Evolutionary conservation across 805 yeast genomes (phyloP), one percentile per base, ranked within the genome.

Genomic region (Saccharomycopsis lassenensis): DNA sequence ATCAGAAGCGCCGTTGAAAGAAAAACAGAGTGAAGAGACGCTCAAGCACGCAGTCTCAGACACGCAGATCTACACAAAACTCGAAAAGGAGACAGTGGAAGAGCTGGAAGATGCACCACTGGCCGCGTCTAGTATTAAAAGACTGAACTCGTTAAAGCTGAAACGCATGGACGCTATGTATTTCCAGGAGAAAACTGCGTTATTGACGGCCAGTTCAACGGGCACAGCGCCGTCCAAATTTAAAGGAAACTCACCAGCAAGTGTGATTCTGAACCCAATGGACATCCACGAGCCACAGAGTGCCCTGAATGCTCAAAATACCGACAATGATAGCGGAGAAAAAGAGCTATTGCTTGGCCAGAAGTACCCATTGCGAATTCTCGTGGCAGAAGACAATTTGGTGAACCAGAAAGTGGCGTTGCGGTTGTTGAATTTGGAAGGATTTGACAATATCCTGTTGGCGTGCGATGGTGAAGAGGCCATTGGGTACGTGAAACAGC

Each of bases 391-490:
- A 52, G 98, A 91, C 51, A 91, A 91, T 51, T 62, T 69, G 46
- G 96, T 91, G 7, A 91, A 91, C 53, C 97, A 89, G 55, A 95
- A 87, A 57, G 96, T 91, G 15, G 82, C 89, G 52, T 74, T 70
- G 48, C 62, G 97, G 36, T 87, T 91, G 95, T 62, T 91, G 42
- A 70, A 68, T 35, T 60, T 91, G 15, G 96, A 91, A 58, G 94
- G 95, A 0, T 69, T 82, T 41, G 58, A 56, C 1, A 70, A 76
- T 45, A 67, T 91, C 29, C 72, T 74, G 2, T 61, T 89, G 52
- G 96, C 95, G 0, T 74, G 81, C 46, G 94, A 91, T 57, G 98
- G 98, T 14, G 73, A 73, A 24, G 95, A 87, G 44, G 96, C 96
- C 0, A 72, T 87, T 25, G 77, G 74, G 7, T 60, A 67, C 33